Evolutionary conservation across 768 basidiomycete species (phyloP), one percentile per base, ranked within the genome.

Genomic region (Suillus sp.): DNA sequence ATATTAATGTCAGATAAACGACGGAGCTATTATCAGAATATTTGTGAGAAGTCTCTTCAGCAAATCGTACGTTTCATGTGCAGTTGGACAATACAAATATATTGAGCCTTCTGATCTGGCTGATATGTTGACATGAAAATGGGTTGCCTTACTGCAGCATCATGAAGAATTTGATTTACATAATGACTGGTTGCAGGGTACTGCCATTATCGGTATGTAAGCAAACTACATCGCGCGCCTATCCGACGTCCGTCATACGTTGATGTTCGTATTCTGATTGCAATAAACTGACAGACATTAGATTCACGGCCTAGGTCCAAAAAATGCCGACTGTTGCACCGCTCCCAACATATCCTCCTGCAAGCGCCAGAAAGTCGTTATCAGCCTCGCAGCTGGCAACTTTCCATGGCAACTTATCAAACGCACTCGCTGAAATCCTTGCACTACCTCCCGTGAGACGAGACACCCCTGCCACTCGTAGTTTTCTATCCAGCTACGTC

Each of bases 271-370:
- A 10, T 13, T 32, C 51, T 34, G 6, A 18, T 20, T 11, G 32
- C 32, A 37, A 35, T 34, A 35, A 37, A 35, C n/a, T 55, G 22
- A 55, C 54, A 37, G 14, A 16, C 16, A 55, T 35, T 27, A 27
- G 47, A 48, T 48, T 30, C 30, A 27, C 60, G 9, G 25, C 30
- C 55, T 42, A 57, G 57, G 59, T 64, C 22, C 16, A 22, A 16
- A 22, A 25, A 62, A 76, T 80, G 74, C 62, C 66, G 11, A 69
- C 77, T 4, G 48, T 76, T 9, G 63, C 67, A 53, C 73, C 74
- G n/a, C 77, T 87, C 42, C 85, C 89, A 2, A 67, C 73, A 13
- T 90, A 87, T 70, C 89, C 89, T 9, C 84, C 86, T 4, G 73
- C 75, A 4, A 72, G 78, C 11, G 74, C 81, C 1, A 78, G 83